A percentile compares a stretch with the other conserved stretches of the same genome.
phyloP scores from a whole-genome alignment of 306 rosid genomes.

The Acacia crassicarpa region DNA sequence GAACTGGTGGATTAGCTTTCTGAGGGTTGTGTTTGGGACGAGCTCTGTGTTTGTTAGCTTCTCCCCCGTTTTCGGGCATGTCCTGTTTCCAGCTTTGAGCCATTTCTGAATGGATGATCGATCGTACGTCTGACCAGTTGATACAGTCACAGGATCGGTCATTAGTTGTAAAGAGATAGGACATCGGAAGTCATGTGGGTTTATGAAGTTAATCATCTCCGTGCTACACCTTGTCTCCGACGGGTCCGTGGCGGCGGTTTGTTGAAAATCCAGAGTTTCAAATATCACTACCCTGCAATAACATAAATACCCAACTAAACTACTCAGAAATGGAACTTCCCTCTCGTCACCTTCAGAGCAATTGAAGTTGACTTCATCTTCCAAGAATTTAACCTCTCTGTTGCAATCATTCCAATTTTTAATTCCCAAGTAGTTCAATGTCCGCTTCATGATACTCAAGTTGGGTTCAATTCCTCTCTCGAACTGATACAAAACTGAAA shows the following conservation, averaged over 20 bases:
- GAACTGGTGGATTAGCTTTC: slow-evolving; percentile 55
- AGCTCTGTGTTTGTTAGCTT: slow-evolving; percentile 51
- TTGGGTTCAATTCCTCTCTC: slow-evolving; percentile 62
- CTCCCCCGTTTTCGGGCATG: slow-evolving; percentile 89
- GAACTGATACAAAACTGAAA: slow-evolving; percentile 43
- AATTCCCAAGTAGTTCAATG: slow-evolving; percentile 52
- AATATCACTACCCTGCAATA: slow-evolving; percentile 68
- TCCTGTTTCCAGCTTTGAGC: slow-evolving; percentile 66
- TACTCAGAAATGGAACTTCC: slow-evolving; percentile 50
- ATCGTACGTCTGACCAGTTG: slow-evolving; percentile 94
- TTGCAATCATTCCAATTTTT: slow-evolving; percentile 61
- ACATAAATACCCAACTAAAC: slow-evolving; percentile 59
- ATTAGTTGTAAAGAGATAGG: slow-evolving; percentile 82
- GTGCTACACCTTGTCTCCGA: slow-evolving; percentile 34
- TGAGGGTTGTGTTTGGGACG: slow-evolving; percentile 61
- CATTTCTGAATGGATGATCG: slow-evolving; percentile 73
- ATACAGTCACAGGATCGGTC: slow-evolving; percentile 83
- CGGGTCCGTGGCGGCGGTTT: background rate
- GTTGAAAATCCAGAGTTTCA: slow-evolving; percentile 43
- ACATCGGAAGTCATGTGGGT: slow-evolving; percentile 72
- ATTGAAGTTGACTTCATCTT: slow-evolving; percentile 46
- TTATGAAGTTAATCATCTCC: slow-evolving; percentile 42
- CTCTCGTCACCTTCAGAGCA: slow-evolving; percentile 28
- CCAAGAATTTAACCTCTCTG: slow-evolving; percentile 59
- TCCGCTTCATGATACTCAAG: slow-evolving; percentile 19